phyloP scores from a whole-genome alignment of 768 basidiomycete species.

The Candolleomyces eurysporus region DNA sequence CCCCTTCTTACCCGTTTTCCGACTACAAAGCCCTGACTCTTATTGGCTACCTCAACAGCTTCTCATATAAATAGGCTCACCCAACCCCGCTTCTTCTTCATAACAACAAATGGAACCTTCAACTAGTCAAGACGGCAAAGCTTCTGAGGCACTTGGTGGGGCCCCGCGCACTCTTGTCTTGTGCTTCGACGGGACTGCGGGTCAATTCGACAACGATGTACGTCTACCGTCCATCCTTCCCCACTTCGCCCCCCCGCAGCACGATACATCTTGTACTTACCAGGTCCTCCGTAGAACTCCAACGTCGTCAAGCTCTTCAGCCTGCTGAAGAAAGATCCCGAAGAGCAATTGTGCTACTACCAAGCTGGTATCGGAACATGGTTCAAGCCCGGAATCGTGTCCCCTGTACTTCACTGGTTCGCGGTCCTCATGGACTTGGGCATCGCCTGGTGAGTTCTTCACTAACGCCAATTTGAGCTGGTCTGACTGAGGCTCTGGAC shows the following conservation, averaged over 20 bases:
- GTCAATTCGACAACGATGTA: slow-evolving; percentile 49
- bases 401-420: slow-evolving; percentile 53
- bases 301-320: slow-evolving; percentile 72
- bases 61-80: too few species aligned
- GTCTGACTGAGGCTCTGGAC: background rate
- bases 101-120: too few species aligned
- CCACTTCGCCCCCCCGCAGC: background rate
- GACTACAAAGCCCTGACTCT: too few species aligned
- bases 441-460: slow-evolving; percentile 61
- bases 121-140: too few species aligned
- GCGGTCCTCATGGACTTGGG: slow-evolving; percentile 67
- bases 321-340: slow-evolving; percentile 60
- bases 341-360: slow-evolving; percentile 65
- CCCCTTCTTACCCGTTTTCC: too few species aligned
- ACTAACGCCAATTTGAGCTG: background rate
- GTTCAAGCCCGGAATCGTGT: slow-evolving; percentile 64
- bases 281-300: slow-evolving; percentile 42
- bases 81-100: too few species aligned
- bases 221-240: slow-evolving; percentile 14
- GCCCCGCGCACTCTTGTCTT: slow-evolving; percentile 47
- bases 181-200: slow-evolving; percentile 70
- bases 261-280: background rate
- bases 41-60: too few species aligned
- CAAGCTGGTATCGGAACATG: slow-evolving; percentile 57
- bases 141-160: background rate